Percentiles rank a stretch among this genome's conserved stretches.
These are phyloP conservation scores for Syncephalastrum monosporum DNA, from an alignment of 371 early-diverging fungal genomes.

Conservation along the genomic window DNA sequence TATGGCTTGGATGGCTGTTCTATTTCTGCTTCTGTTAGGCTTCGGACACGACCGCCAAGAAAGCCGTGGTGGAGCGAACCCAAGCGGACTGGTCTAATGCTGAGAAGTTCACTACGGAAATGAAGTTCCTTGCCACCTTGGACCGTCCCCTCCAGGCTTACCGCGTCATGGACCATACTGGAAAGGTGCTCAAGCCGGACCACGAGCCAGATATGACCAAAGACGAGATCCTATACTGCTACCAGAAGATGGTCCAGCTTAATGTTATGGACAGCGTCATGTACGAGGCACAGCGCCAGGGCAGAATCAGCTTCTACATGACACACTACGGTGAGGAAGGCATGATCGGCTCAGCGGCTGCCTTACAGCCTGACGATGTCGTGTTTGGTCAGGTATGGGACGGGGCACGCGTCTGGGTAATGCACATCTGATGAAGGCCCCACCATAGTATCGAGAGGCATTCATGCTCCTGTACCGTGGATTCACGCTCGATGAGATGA, in stretches of 20 bases:
- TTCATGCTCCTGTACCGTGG: conserved; percentile 93
- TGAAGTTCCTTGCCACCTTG: conserved; percentile 8
- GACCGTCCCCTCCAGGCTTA: conserved; percentile 76
- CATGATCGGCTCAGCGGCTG: conserved; percentile 89
- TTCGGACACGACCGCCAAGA: too few species aligned
- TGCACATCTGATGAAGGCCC: neutral
- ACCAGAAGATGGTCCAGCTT: conserved; percentile 85
- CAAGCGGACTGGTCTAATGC: conserved; percentile 12
- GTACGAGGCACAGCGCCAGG: conserved; percentile 97
- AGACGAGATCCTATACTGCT: conserved; percentile 75
- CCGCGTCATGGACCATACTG: conserved; percentile 90
- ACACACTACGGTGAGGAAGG: conserved; percentile 98
- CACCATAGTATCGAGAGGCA: conserved; percentile 88
- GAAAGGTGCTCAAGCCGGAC: conserved; percentile 66
- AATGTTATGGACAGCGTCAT: conserved; percentile 92
- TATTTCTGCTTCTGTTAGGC: too few species aligned
- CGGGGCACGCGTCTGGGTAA: conserved; percentile 1
- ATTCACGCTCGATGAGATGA: conserved; percentile 88
- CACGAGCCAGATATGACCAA: conserved; percentile 81
- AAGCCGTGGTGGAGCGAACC: too few species aligned
- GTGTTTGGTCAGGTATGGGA: conserved; percentile 83
- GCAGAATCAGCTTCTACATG: conserved; percentile 98
- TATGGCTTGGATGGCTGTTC: too few species aligned
- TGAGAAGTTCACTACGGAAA: conserved; percentile 13
- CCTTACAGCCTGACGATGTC: conserved; percentile 79